Evolutionary conservation across 2,329 filamentous ascomycete genomes (phyloP).

Genomic region (Xylaria sp.): DNA sequence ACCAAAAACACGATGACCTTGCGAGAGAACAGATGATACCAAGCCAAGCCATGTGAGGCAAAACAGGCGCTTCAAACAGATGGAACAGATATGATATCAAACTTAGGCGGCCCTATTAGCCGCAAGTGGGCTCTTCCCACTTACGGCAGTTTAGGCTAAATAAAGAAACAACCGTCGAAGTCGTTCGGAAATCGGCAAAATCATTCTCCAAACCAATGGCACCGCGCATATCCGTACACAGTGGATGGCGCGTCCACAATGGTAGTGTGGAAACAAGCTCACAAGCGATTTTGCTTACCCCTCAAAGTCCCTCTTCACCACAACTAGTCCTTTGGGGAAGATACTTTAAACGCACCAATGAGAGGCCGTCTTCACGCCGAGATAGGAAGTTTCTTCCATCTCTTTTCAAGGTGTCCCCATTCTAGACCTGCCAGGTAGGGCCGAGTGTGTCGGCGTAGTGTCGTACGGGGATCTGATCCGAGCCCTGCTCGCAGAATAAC

Average conservation of each 20-base stretch:
- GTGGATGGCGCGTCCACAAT: background rate
- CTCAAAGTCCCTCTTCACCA: conserved; percentile 19
- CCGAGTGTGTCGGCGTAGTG: conserved; percentile 10
- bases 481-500: conserved; percentile 25
- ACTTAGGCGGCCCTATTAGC: conserved; percentile 36
- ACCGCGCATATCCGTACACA: background rate
- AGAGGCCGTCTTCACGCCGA: conserved; percentile 12
- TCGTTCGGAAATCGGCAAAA: conserved; percentile 29
- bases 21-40: background rate
- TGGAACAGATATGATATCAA: conserved; percentile 15
- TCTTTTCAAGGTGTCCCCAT: conserved; percentile 1
- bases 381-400: conserved; percentile 31
- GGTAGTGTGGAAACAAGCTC: conserved; percentile 1
- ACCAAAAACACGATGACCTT: background rate
- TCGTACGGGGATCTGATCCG: conserved; percentile 20
- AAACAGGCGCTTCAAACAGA: conserved; percentile 16
- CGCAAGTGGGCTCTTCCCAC: conserved; percentile 32
- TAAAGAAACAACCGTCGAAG: conserved; percentile 2
- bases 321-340: conserved; percentile 22
- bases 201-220: conserved; percentile 33
- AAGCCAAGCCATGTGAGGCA: conserved; percentile 17
- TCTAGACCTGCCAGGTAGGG: conserved; percentile 18
- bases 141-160: conserved; percentile 37
- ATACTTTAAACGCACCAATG: conserved; percentile 37
- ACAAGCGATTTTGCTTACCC: conserved; percentile 23